These are phyloP conservation scores for Gymnopilus dilepis DNA, from an alignment of 768 basidiomycete genomes.

Conservation along the genomic window DNA sequence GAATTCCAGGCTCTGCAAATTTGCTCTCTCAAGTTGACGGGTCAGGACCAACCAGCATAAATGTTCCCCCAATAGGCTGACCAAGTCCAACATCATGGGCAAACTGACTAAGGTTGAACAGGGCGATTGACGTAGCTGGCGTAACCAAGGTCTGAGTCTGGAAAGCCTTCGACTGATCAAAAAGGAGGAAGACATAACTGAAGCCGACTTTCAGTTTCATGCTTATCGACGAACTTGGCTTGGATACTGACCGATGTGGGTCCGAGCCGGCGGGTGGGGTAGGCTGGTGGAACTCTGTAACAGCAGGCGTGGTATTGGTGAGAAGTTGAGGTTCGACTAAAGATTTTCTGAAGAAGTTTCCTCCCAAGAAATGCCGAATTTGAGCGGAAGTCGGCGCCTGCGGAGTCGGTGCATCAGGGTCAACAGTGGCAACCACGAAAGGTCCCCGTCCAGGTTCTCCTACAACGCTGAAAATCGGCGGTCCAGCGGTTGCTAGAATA, in stretches of 20 bases:
- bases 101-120: conserved; percentile 52
- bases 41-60: conserved; percentile 47
- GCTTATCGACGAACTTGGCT: too few relatives aligned
- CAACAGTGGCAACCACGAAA: conserved; percentile 52
- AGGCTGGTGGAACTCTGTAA: conserved; percentile 46
- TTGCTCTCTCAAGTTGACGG: conserved; percentile 8
- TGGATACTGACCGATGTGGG: conserved; percentile 52
- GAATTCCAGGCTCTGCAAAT: background rate
- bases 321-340: conserved; percentile 24
- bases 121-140: conserved; percentile 35
- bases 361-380: conserved; percentile 54
- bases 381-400: conserved; percentile 46
- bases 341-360: conserved; percentile 36
- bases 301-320: conserved; percentile 45
- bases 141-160: conserved; percentile 45
- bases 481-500: conserved; percentile 16
- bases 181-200: conserved; percentile 56
- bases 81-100: conserved; percentile 47
- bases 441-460: conserved; percentile 40
- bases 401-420: conserved; percentile 59
- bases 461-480: conserved; percentile 33
- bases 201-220: background rate
- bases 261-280: conserved; percentile 47
- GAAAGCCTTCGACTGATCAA: conserved; percentile 47
- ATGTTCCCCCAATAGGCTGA: conserved; percentile 52